Evolutionary conservation across 2,329 filamentous ascomycete genomes (phyloP), one percentile per base, ranked within the genome.

Genomic region (Aphanoascus verrucosus): DNA sequence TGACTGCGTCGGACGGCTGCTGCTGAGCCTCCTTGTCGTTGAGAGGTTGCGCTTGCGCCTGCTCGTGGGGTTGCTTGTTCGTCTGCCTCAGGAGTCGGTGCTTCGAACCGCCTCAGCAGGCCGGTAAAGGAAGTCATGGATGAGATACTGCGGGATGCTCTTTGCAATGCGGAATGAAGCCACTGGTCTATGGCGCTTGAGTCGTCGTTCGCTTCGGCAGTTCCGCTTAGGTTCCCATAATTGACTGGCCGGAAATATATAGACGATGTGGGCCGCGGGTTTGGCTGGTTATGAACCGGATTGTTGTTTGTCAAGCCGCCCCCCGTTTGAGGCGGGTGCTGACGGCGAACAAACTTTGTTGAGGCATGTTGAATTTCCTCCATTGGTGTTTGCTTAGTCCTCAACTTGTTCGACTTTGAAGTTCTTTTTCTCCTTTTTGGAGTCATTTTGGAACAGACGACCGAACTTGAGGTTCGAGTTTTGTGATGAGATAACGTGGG

Each of bases 91-190:
- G 15, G 12, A 5, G n/a, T n/a, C n/a, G 40, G 38, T 1, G 49
- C 31, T 17, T 51, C 41, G 20, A 54, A 42, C 14, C 35, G 15
- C 37, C 38, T 41, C 35, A 54, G 23, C 11, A 54, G n/a, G 2
- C 44, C 52, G n/a, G 35, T 44, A 23, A 54, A 48, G 9, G 52
- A 54, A 12, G 52, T 54, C 17, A 49, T 44, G 11, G 44, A 49
- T 5, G 52, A 54, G 14, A 17, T 34, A 14, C 44, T 49, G 2
- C 15, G 28, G 8, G 45, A 20, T 20, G 52, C 15, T 35, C 28
- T 14, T n/a, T 28, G 12, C 45, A 48, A 23, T 5, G 42, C 43
- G 7, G 43, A 43, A n/a, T 32, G 7, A 4, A 53, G 14, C 35
- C 51, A 20, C 14, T 44, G 37, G 6, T 41, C 34, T 35, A 20